Conservation (phyloP, 208 protist genomes). For the Leptomonas seymouri region DNA sequence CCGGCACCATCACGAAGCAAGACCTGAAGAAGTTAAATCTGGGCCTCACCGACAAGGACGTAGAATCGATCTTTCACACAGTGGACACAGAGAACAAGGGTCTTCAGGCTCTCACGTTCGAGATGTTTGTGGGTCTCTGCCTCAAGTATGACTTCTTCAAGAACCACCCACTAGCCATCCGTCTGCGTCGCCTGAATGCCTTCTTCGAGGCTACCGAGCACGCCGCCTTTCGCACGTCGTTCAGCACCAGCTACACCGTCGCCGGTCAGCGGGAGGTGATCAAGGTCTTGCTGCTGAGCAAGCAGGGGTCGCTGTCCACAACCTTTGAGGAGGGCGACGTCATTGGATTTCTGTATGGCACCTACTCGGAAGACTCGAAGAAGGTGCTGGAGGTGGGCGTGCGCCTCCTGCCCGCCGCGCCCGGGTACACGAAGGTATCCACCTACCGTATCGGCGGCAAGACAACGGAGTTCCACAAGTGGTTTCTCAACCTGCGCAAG, state of each 20-base stretch:
- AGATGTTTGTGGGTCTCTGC: constrained; percentile 82
- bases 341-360: constrained; percentile 79
- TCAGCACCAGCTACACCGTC: constrained; percentile 88
- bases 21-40: constrained; percentile 74
- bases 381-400: constrained; percentile 78
- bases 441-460: constrained; percentile 85
- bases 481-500: constrained; percentile 80
- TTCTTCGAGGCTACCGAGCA: constrained; percentile 84
- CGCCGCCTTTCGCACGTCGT: constrained; percentile 47
- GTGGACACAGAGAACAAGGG: constrained; percentile 62
- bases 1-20: constrained; percentile 75
- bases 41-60: constrained; percentile 65
- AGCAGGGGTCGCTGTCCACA: constrained; percentile 60
- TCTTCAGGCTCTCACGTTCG: constrained; percentile 64
- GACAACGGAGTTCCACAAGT: constrained; percentile 81
- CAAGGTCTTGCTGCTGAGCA: constrained; percentile 58
- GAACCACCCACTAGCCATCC: constrained; percentile 77
- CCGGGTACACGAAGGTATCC: constrained; percentile 83
- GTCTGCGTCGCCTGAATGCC: constrained; percentile 70
- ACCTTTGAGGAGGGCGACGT: constrained; percentile 64
- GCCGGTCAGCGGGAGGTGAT: constrained; percentile 74
- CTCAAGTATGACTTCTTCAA: constrained; percentile 81
- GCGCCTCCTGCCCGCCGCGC: constrained; percentile 56
- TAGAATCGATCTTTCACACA: constrained; percentile 60
- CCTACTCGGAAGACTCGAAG: constrained; percentile 45